Base-by-base conservation (phyloP, 306 rosid species). In the Vigna unguiculata region DNA sequence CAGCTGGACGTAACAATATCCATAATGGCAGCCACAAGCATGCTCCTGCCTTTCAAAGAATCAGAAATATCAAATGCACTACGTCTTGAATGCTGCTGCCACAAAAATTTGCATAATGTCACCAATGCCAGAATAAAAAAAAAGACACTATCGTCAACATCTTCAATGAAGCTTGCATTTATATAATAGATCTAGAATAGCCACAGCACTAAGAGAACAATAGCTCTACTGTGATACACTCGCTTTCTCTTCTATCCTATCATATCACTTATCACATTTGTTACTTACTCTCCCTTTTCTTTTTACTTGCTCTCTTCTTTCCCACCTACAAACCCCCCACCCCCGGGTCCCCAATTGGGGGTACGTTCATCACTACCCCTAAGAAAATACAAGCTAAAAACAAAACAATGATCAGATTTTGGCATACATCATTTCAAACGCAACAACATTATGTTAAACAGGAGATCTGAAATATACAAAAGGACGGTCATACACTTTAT, bases 21-120 rank as follows among this genome's bases (percentile, higher is more conserved):
- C 97, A 95, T 90, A 66, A 95, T 88, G 81, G 97, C 92, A 79
- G 97, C 99, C 71, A 95, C 97, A 73, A 95, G 99, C 99, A 95
- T 89, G 86, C 99, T 95, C 89, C 96, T 85, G 62, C 99, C 99
- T 89, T 91, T 88, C 84, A 89, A 84, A 83, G 93, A 86, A 87
- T 92, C 99, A 84, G 84, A 90, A 75, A 88, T 76, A 79, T 88
- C 93, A 64, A 92, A 78, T 79, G 87, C 83, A 89, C 93, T 89
- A 80, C 85, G 92, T 77, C 96, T 83, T 63, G 93, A 85, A 71
- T 83, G 89, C 96, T 87, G 91, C 94, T 88, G 87, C 85, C 82
- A 89, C 61, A 83, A 67, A 80, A 85, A 86, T 49, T 20, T 63
- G 66, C 73, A 76, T 61, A 32, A 65, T 58, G 79, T 81, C 65